Percentiles rank a stretch among this genome's conserved stretches.
phyloP scores from a whole-genome alignment of 352 stramenopile genomes.

The Globisporangium barbulae region DNA sequence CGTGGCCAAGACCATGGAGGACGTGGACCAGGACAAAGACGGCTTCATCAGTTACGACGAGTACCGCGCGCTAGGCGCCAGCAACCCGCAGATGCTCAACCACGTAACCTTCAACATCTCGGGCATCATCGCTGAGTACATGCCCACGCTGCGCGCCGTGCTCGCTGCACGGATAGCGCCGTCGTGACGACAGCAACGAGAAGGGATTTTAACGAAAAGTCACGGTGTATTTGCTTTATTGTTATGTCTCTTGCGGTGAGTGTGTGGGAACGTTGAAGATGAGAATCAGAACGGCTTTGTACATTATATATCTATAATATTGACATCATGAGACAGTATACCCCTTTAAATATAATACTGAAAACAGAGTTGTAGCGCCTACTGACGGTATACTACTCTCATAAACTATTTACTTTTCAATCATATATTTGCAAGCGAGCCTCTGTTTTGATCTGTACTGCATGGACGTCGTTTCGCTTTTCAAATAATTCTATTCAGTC shows the following conservation, averaged over 20 bases:
- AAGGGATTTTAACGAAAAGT: not conserved
- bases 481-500: not conserved
- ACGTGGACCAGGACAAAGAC: conserved; percentile 64
- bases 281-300: not conserved
- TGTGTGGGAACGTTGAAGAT: not conserved
- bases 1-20: conserved; percentile 65
- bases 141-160: conserved; percentile 60
- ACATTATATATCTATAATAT: not conserved
- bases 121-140: conserved; percentile 69
- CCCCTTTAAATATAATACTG: not conserved
- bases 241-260: conserved; percentile 11
- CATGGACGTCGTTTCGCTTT: not conserved
- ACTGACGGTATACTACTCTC: not conserved
- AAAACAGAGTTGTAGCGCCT: too few species aligned
- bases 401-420: not conserved
- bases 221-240: conserved; percentile 1
- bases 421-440: not conserved
- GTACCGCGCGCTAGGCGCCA: conserved; percentile 53
- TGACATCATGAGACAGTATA: not conserved
- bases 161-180: conserved; percentile 23
- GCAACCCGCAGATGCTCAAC: conserved; percentile 75
- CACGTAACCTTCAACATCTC: conserved; percentile 83
- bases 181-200: not conserved
- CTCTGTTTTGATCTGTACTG: not conserved
- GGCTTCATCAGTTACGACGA: conserved; percentile 78